Evolutionary conservation across 768 basidiomycete species (phyloP).

Genomic region (Trametes elegans): DNA sequence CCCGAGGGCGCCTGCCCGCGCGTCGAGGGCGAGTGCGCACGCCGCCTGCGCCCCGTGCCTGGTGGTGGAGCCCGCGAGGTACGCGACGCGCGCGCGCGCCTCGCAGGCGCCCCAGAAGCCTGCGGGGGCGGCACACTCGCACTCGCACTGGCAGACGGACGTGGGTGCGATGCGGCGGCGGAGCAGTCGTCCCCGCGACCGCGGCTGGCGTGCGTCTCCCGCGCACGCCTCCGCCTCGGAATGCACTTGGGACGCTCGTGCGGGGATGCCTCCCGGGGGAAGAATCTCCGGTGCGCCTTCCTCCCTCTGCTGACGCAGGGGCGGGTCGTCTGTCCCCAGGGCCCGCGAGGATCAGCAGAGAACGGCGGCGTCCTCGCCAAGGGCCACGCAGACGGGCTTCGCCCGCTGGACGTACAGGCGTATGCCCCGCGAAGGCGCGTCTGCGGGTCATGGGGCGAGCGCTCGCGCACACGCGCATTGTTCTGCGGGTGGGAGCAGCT

Average conservation of each 20-base stretch:
- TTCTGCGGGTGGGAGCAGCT: not conserved
- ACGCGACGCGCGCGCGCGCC: not conserved
- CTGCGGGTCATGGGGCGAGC: not conserved
- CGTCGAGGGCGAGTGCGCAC: not conserved
- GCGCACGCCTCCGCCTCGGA: too few species aligned
- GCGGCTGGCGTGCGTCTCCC: not conserved
- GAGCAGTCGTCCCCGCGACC: not conserved
- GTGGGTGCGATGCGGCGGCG: not conserved
- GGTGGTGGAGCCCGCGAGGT: not conserved
- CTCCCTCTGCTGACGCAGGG: too few species aligned
- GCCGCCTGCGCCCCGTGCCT: conserved; percentile 6
- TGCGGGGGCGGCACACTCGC: not conserved
- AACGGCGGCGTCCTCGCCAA: too few species aligned
- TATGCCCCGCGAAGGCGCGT: not conserved
- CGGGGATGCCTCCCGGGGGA: not conserved
- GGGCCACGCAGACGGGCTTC: too few species aligned
- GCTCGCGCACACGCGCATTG: not conserved
- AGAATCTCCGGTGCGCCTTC: too few species aligned
- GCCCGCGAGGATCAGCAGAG: too few species aligned
- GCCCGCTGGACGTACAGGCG: not conserved
- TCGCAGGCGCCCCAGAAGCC: not conserved
- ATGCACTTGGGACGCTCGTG: too few species aligned
- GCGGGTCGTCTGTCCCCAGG: too few species aligned
- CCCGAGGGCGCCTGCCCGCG: not conserved
- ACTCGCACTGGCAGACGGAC: not conserved